These are phyloP conservation scores for Chlorella ohadii DNA, from an alignment of 139 green algal genomes.

Conservation along the genomic window DNA sequence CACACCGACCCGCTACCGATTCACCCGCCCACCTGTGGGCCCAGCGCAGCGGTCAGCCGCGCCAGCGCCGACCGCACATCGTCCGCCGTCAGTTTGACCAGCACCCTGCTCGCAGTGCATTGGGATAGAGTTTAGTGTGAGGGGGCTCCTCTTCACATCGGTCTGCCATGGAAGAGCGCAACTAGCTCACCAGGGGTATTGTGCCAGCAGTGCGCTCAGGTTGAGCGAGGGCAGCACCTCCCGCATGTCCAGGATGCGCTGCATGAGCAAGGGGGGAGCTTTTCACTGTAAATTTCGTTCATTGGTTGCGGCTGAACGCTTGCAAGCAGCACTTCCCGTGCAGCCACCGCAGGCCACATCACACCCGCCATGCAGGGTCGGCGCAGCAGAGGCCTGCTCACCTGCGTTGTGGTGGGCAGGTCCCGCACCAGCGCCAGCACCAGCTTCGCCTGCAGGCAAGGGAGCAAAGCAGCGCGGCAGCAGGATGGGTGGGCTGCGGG, in stretches of 20 bases:
- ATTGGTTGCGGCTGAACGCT: too few species aligned
- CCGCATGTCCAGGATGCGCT: conserved; percentile 40
- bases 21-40: too few species aligned
- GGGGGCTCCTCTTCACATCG: too few species aligned
- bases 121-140: too few species aligned
- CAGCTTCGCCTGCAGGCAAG: conserved; percentile 10
- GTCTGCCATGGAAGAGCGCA: too few species aligned
- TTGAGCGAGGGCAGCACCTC: conserved; percentile 32
- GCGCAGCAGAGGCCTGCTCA: too few species aligned
- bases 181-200: conserved; percentile 14
- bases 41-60: conserved; percentile 18
- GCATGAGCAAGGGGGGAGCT: too few species aligned
- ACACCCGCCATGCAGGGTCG: too few species aligned
- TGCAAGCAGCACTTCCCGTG: too few species aligned
- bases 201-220: conserved; percentile 29
- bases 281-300: too few species aligned
- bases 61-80: conserved; percentile 12
- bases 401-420: background rate
- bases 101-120: background rate
- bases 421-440: conserved; percentile 43
- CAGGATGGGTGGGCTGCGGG: background rate
- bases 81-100: background rate
- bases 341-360: too few species aligned
- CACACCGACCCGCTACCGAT: too few species aligned
- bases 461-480: background rate